A percentile compares a stretch with the other conserved stretches of the same genome.
Conservation (phyloP, 768 basidiomycete species). For the Xanthoconium stramineum region DNA sequence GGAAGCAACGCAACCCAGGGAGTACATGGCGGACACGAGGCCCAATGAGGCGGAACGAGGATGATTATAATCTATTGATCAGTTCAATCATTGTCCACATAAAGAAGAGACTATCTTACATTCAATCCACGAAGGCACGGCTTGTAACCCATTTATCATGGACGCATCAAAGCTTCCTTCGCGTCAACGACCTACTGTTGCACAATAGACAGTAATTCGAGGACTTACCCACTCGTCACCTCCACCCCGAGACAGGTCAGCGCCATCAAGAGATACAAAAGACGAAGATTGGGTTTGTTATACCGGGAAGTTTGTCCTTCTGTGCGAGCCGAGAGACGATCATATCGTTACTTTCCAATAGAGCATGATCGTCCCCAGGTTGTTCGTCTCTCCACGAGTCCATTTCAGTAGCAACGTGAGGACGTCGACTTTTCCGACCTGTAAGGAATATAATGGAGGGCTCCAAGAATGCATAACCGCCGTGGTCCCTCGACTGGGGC, state of each 20-base stretch:
- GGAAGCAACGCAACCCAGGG: conserved; percentile 52
- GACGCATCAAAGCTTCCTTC: conserved; percentile 33
- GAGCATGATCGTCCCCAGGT: no score
- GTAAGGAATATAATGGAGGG: no score
- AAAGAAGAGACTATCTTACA: conserved; percentile 34
- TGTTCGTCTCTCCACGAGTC: background rate
- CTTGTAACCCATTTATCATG: conserved; percentile 63
- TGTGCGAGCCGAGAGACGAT: conserved; percentile 20
- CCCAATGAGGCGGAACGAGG: conserved; percentile 54
- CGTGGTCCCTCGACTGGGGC: no score
- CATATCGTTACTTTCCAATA: no score
- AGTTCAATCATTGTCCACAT: background rate
- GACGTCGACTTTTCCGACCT: no score
- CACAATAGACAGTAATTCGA: background rate
- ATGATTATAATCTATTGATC: conserved; percentile 43
- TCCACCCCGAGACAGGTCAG: conserved; percentile 31
- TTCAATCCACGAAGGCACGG: conserved; percentile 52
- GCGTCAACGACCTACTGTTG: background rate
- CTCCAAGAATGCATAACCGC: no score
- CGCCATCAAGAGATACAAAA: conserved; percentile 53
- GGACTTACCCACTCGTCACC: conserved; percentile 4
- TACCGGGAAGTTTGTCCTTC: conserved; percentile 52
- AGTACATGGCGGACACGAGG: conserved; percentile 55
- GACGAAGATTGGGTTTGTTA: conserved; percentile 53
- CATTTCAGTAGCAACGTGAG: conserved; percentile 1